These are phyloP conservation scores for Populus ilicifolia DNA, from an alignment of 345 rosid species.

Conservation along the genomic window DNA sequence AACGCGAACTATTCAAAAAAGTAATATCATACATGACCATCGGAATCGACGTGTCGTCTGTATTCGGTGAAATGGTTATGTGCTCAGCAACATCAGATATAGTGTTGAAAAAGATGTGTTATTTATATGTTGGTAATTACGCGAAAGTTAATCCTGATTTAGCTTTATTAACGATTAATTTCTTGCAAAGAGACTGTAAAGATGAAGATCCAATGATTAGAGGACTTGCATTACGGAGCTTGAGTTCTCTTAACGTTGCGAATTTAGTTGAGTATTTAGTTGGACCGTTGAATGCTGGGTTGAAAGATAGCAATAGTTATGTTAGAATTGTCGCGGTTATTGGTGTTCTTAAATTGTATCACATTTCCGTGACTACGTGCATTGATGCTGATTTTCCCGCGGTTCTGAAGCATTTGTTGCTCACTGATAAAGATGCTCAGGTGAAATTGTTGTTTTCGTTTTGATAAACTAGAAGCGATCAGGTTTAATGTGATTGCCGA, in stretches of 20 bases:
- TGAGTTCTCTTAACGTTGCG: conserved; percentile 79
- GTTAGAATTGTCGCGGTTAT: conserved; percentile 84
- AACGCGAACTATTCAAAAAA: conserved; percentile 90
- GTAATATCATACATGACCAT: conserved; percentile 93
- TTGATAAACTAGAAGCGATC: background rate
- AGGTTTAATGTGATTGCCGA: background rate
- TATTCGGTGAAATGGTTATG: conserved; percentile 99
- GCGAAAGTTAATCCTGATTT: conserved; percentile 96
- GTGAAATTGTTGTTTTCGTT: conserved; percentile 32
- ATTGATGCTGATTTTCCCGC: conserved; percentile 83
- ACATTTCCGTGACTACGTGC: conserved; percentile 77
- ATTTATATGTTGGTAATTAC: conserved; percentile 92
- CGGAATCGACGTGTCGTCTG: conserved; percentile 86
- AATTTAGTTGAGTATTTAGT: conserved; percentile 96
- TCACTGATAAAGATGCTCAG: conserved; percentile 80
- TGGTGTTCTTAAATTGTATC: conserved; percentile 89
- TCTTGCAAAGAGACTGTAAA: conserved; percentile 94
- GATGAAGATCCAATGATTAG: conserved; percentile 97
- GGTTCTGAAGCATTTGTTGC: conserved; percentile 79
- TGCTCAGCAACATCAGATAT: conserved; percentile 98
- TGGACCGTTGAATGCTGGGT: conserved; percentile 80
- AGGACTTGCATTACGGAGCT: conserved; percentile 87
- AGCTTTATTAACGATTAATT: conserved; percentile 83
- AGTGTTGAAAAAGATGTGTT: conserved; percentile 97
- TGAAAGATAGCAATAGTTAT: conserved; percentile 78